Evolutionary conservation across 257 asterid genomes (phyloP).

Genomic region (Jacaranda copaia): DNA sequence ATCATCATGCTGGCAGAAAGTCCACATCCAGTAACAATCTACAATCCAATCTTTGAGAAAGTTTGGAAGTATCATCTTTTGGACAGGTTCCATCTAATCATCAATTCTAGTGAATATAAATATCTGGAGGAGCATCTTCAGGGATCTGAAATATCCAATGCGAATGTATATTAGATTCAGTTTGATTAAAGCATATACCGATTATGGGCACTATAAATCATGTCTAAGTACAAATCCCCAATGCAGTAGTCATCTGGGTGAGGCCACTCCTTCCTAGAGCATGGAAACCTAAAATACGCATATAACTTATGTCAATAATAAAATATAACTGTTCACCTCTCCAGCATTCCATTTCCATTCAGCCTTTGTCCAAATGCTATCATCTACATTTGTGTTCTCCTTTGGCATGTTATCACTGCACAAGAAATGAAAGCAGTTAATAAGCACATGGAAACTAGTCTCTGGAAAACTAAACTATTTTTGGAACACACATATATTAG

Average conservation of each 20-base stretch:
- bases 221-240: background rate
- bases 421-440: conserved; percentile 19
- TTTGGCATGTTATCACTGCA: conserved; percentile 53
- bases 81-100: background rate
- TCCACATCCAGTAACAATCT: background rate
- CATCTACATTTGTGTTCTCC: conserved; percentile 48
- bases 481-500: background rate
- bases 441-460: conserved; percentile 1
- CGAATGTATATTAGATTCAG: background rate
- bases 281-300: background rate
- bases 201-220: background rate
- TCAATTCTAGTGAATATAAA: conserved; percentile 46
- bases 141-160: conserved; percentile 59
- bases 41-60: background rate
- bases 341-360: conserved; percentile 79
- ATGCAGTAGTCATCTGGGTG: background rate
- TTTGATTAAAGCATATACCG: background rate
- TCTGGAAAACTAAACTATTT: background rate
- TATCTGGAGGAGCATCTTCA: conserved; percentile 73
- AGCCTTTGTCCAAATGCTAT: conserved; percentile 65
- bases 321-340: conserved; percentile 56
- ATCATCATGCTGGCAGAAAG: background rate
- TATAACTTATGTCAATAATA: background rate
- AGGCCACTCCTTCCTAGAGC: background rate
- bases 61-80: background rate